Conservation (phyloP, 352 stramenopile species). For the Phytophthora fragariaefolia region DNA sequence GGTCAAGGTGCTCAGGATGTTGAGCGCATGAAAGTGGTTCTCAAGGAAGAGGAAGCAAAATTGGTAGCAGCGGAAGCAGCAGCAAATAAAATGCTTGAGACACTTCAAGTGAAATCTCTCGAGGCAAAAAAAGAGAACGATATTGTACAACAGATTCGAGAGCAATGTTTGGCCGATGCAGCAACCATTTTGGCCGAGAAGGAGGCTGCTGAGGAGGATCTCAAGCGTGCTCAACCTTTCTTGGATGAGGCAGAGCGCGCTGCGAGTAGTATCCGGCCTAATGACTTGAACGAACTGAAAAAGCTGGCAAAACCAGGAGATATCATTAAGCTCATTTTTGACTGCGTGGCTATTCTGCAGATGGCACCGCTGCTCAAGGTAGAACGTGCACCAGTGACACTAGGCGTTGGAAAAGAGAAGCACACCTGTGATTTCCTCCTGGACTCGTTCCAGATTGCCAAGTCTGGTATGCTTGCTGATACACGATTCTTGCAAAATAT, state of each 20-base stretch:
- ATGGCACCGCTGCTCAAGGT: conserved; percentile 85
- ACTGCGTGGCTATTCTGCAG: conserved; percentile 90
- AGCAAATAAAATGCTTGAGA: conserved; percentile 88
- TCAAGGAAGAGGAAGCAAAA: conserved; percentile 91
- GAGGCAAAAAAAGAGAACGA: conserved; percentile 93
- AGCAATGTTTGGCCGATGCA: conserved; percentile 85
- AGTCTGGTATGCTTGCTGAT: conserved; percentile 88
- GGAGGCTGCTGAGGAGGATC: conserved; percentile 84
- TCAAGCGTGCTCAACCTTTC: conserved; percentile 92
- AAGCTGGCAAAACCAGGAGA: conserved; percentile 91
- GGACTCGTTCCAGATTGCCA: conserved; percentile 88
- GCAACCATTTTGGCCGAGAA: conserved; percentile 86
- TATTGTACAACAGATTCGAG: conserved; percentile 87
- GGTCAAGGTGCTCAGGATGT: conserved; percentile 88
- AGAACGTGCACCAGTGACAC: conserved; percentile 59
- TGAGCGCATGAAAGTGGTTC: conserved; percentile 89
- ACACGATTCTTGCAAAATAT: conserved; percentile 90
- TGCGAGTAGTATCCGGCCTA: conserved; percentile 88
- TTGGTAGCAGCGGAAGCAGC: conserved; percentile 80
- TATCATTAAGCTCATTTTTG: conserved; percentile 95
- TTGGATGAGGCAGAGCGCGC: conserved; percentile 89
- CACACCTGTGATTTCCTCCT: conserved; percentile 84
- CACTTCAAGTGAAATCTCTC: conserved; percentile 73
- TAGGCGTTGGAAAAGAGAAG: conserved; percentile 90
- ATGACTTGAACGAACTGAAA: conserved; percentile 93